A percentile compares a stretch with the other conserved stretches of the same genome.
phyloP scores from a whole-genome alignment of 345 rosid genomes.

The Populus ilicifolia region DNA sequence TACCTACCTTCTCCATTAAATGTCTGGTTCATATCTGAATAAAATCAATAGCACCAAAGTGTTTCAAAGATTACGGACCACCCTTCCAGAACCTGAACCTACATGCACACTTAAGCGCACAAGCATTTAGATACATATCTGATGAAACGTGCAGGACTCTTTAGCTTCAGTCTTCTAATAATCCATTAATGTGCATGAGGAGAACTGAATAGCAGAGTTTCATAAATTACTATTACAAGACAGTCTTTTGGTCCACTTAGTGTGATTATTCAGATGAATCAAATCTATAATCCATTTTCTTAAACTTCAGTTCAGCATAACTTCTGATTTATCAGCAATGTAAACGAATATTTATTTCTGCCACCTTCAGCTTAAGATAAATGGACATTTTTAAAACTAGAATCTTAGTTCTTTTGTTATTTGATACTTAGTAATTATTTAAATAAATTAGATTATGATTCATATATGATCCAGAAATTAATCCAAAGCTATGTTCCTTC shows the following conservation, averaged over 20 bases:
- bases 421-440: no score
- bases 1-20: not conserved
- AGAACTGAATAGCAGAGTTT: not conserved
- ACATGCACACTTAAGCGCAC: not conserved
- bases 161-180: not conserved
- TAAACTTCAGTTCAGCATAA: not conserved
- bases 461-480: no score
- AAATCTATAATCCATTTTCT: not conserved
- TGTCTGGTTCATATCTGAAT: not conserved
- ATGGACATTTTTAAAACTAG: not conserved
- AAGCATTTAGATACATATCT: no score
- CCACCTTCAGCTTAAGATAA: not conserved
- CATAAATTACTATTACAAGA: not conserved
- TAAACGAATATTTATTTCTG: not conserved
- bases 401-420: no score
- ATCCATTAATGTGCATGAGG: not conserved
- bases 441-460: no score
- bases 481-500: no score
- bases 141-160: not conserved
- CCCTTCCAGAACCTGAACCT: not conserved
- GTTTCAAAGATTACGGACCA: not conserved
- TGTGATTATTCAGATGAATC: not conserved
- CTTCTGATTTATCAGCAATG: not conserved
- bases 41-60: not conserved
- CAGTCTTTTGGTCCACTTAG: not conserved